A percentile compares a stretch with the other conserved stretches of the same genome.
Evolutionary conservation across 768 basidiomycete genomes (phyloP).

Genomic region (Kwoniella dendrophila): DNA sequence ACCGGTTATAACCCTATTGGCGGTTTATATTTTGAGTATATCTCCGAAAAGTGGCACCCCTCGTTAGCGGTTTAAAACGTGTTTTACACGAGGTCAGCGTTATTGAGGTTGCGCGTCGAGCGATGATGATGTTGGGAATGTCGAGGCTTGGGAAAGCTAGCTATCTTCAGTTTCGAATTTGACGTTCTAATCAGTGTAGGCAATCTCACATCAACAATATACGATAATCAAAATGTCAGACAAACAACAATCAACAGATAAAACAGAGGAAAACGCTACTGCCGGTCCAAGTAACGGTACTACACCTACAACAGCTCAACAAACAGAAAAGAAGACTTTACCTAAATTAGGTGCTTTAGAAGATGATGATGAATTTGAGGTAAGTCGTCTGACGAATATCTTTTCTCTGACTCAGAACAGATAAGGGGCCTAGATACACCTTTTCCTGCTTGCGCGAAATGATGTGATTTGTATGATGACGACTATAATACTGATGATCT

Average conservation of each 20-base stretch:
- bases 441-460: background rate
- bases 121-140: background rate
- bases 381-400: slow-evolving; percentile 28
- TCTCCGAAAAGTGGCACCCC: no score
- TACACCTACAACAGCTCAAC: background rate
- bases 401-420: background rate
- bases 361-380: slow-evolving; percentile 92
- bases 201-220: background rate
- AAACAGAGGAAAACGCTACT: slow-evolving; percentile 17
- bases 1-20: background rate
- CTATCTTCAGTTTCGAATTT: background rate
- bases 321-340: slow-evolving; percentile 54
- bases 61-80: background rate
- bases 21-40: no score
- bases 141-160: background rate
- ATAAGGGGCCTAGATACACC: background rate
- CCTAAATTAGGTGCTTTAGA: slow-evolving; percentile 85
- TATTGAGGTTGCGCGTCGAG: slow-evolving; percentile 2
- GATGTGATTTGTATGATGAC: background rate
- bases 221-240: slow-evolving; percentile 17
- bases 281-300: slow-evolving; percentile 21
- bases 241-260: slow-evolving; percentile 5
- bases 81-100: background rate
- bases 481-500: background rate
- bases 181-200: background rate